These are phyloP conservation scores for Neofusicoccum kwambonambiense DNA, from an alignment of 2,329 filamentous ascomycete genomes.

Conservation along the genomic window DNA sequence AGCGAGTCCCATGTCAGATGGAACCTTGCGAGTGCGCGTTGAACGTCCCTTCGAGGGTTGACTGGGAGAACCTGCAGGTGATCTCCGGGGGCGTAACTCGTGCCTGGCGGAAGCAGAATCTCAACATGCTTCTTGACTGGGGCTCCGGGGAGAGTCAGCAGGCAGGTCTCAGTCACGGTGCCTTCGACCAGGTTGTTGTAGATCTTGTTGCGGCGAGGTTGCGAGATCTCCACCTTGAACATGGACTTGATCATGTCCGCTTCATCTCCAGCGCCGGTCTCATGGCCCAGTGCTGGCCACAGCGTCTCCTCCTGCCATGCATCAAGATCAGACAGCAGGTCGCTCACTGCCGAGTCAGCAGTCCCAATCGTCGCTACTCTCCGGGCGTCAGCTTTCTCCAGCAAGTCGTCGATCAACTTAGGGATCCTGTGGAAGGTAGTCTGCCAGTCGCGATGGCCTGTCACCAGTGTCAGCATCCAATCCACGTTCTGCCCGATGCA, in stretches of 20 bases:
- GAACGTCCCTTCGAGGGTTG: slow-evolving; percentile 63
- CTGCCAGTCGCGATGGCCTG: slow-evolving; percentile 43
- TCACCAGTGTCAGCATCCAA: no score
- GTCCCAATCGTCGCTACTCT: slow-evolving; percentile 32
- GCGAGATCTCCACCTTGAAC: slow-evolving; percentile 19
- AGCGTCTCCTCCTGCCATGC: slow-evolving; percentile 39
- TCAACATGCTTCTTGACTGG: slow-evolving; percentile 26
- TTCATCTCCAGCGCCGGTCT: slow-evolving; percentile 16
- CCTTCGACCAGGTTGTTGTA: slow-evolving; percentile 37
- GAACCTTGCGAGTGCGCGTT: slow-evolving; percentile 65
- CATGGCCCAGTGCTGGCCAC: slow-evolving; percentile 29
- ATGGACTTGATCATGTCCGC: slow-evolving; percentile 29
- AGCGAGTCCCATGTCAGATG: slow-evolving; percentile 67
- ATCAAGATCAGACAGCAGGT: slow-evolving; percentile 44
- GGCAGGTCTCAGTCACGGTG: slow-evolving; percentile 32
- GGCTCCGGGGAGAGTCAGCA: slow-evolving; percentile 29
- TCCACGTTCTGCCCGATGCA: no score
- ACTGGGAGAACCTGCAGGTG: slow-evolving; percentile 73
- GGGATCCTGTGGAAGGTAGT: slow-evolving; percentile 43
- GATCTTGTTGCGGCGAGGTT: slow-evolving; percentile 31
- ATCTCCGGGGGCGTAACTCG: slow-evolving; percentile 70
- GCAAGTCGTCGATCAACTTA: slow-evolving; percentile 32
- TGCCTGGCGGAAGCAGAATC: slow-evolving; percentile 37
- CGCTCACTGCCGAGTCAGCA: slow-evolving; percentile 37
- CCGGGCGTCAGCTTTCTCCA: slow-evolving; percentile 33